These are phyloP conservation scores for Podospora appendiculata DNA, from an alignment of 495 filamentous ascomycete species.

Conservation along the genomic window DNA sequence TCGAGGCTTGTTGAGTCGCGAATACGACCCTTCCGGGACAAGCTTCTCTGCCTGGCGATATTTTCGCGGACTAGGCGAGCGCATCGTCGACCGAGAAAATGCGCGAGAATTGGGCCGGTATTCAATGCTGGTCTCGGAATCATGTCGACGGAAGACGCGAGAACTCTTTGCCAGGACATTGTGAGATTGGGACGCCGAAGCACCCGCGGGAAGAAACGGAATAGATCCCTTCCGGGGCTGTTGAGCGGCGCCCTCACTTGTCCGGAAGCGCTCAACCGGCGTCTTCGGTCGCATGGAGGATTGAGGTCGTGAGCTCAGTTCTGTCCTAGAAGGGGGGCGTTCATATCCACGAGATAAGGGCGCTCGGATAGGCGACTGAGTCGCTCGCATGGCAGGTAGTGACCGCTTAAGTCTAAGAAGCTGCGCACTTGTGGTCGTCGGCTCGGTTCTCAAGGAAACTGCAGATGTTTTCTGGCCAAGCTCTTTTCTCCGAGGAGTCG, in stretches of 20 bases:
- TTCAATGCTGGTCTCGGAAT: constrained; percentile 56
- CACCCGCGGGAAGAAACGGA: constrained; percentile 78
- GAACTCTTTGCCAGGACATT: constrained; percentile 66
- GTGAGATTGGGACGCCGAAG: constrained; percentile 67
- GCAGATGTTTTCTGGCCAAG: constrained; percentile 50
- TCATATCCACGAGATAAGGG: constrained; percentile 37
- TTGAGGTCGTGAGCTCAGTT: constrained; percentile 25
- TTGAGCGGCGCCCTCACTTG: constrained; percentile 44
- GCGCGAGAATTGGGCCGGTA: constrained; percentile 46
- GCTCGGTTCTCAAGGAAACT: constrained; percentile 45
- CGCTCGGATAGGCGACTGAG: constrained; percentile 36
- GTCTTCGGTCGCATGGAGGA: constrained; percentile 58
- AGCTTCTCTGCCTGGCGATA: constrained; percentile 29
- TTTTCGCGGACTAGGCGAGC: constrained; percentile 49
- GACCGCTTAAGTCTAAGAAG: constrained; percentile 80
- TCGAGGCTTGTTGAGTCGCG: constrained; percentile 64
- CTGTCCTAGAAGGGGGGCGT: constrained; percentile 40
- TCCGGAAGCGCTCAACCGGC: constrained; percentile 54
- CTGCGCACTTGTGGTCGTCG: constrained; percentile 64
- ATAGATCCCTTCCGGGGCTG: constrained; percentile 49
- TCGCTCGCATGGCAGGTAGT: constrained; percentile 65
- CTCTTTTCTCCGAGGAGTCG: constrained; percentile 52
- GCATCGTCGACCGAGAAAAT: constrained; percentile 46
- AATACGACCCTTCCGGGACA: constrained; percentile 32
- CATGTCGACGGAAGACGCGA: constrained; percentile 63